These are phyloP conservation scores for grape (Vitis vinifera) DNA, from an alignment of 164 flowering plant genomes.

Conservation along the genomic window DNA sequence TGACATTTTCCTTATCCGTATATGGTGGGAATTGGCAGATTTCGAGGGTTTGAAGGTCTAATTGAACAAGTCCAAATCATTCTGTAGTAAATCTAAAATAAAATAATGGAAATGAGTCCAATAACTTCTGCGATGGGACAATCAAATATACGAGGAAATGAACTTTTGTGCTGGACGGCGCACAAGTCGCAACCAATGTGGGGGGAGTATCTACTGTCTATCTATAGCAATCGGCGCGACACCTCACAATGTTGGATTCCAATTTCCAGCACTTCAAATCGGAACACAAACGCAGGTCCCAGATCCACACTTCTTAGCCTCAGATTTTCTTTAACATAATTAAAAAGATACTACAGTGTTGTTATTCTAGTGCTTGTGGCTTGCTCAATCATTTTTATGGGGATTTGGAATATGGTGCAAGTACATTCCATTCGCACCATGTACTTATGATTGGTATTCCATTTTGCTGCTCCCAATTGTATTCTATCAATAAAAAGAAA, in stretches of 20 bases:
- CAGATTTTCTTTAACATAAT: constrained; percentile 1
- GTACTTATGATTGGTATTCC: constrained; percentile 18
- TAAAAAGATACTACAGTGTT: too few relatives aligned
- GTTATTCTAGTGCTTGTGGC: not conserved
- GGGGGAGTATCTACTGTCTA: not conserved
- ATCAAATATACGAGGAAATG: too few relatives aligned
- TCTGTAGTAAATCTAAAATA: too few relatives aligned
- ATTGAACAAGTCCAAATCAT: too few relatives aligned
- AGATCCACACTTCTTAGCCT: not conserved
- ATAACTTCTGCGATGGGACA: too few relatives aligned
- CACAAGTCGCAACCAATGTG: too few relatives aligned
- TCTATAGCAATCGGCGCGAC: not conserved
- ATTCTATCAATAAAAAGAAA: not conserved
- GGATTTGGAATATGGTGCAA: constrained; percentile 9
- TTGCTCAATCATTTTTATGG: constrained; percentile 19
- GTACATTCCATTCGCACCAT: constrained; percentile 23
- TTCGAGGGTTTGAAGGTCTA: too few relatives aligned
- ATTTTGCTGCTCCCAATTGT: not conserved
- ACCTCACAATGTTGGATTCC: constrained; percentile 1
- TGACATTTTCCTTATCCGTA: too few relatives aligned
- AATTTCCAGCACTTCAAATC: not conserved
- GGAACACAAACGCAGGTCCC: not conserved
- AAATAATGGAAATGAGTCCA: too few relatives aligned
- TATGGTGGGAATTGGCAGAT: too few relatives aligned
- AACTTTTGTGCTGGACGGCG: too few relatives aligned